These are phyloP conservation scores for Inonotus hispidus DNA, from an alignment of 1,284 basidiomycete species.

Conservation along the genomic window DNA sequence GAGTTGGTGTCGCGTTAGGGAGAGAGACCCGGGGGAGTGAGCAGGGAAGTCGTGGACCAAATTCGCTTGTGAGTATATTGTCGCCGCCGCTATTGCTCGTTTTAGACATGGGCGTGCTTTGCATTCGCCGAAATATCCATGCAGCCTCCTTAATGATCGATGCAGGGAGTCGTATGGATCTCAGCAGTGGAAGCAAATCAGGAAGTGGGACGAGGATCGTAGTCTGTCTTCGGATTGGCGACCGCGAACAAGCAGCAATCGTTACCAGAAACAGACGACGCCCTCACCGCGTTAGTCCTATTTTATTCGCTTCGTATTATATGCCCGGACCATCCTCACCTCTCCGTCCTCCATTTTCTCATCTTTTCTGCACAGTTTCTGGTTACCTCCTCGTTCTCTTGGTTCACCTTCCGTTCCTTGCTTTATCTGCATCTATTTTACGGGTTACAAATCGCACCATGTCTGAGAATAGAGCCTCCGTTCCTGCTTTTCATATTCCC, in stretches of 20 bases:
- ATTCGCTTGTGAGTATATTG: background rate
- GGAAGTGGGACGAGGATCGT: no score
- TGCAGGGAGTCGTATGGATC: no score
- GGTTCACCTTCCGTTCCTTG: background rate
- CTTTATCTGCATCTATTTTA: background rate
- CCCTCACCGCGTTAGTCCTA: background rate
- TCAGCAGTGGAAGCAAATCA: no score
- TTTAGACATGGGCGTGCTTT: background rate
- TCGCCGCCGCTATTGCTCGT: background rate
- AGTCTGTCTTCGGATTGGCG: background rate
- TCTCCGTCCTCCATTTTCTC: background rate
- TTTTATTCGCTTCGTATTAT: background rate
- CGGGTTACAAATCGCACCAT: background rate
- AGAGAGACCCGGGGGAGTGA: background rate
- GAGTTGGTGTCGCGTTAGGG: background rate
- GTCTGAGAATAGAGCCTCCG: background rate
- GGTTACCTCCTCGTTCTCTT: background rate
- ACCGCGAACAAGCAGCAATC: background rate
- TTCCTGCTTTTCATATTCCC: background rate
- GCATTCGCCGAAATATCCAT: background rate
- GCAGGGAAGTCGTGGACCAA: background rate
- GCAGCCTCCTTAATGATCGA: no score
- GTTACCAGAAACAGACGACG: slow-evolving; percentile 1
- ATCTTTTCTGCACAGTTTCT: background rate
- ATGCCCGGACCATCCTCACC: background rate